These are phyloP conservation scores for Aspergillus kassunensis DNA, from an alignment of 495 filamentous ascomycete species.

Conservation along the genomic window DNA sequence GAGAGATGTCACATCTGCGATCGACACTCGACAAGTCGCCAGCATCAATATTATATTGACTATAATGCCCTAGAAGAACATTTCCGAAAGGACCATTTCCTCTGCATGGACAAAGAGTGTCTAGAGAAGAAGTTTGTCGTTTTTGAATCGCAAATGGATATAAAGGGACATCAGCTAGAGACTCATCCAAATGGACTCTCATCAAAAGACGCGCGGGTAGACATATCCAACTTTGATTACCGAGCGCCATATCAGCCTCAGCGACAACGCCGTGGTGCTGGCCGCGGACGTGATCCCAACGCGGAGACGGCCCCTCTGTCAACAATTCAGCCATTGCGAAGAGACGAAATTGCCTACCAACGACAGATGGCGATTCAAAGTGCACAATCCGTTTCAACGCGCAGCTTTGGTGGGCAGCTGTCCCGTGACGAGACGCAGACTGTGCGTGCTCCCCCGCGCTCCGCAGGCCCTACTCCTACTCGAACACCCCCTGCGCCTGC, in stretches of 20 bases:
- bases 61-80: conserved; percentile 81
- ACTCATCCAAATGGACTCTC: conserved; percentile 70
- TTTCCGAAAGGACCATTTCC: conserved; percentile 81
- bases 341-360: conserved; percentile 91
- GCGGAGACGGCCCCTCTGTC: conserved; percentile 72
- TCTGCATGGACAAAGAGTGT: conserved; percentile 81
- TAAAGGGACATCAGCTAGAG: conserved; percentile 83
- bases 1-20: conserved; percentile 96
- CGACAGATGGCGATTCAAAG: conserved; percentile 88
- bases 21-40: conserved; percentile 58
- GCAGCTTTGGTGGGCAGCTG: conserved; percentile 80
- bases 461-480: conserved; percentile 32
- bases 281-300: conserved; percentile 71
- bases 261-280: conserved; percentile 55
- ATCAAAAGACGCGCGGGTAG: conserved; percentile 80
- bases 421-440: conserved; percentile 51
- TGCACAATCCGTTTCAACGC: conserved; percentile 69
- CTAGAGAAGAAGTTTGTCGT: conserved; percentile 98
- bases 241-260: conserved; percentile 66
- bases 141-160: conserved; percentile 87
- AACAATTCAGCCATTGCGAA: conserved; percentile 73
- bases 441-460: conserved; percentile 41
- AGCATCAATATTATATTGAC: conserved; percentile 84
- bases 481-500: conserved; percentile 38
- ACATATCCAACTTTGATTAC: conserved; percentile 81